These are phyloP conservation scores for Chlamydomonas eustigma DNA, from an alignment of 139 green algal genomes.

Conservation along the genomic window DNA sequence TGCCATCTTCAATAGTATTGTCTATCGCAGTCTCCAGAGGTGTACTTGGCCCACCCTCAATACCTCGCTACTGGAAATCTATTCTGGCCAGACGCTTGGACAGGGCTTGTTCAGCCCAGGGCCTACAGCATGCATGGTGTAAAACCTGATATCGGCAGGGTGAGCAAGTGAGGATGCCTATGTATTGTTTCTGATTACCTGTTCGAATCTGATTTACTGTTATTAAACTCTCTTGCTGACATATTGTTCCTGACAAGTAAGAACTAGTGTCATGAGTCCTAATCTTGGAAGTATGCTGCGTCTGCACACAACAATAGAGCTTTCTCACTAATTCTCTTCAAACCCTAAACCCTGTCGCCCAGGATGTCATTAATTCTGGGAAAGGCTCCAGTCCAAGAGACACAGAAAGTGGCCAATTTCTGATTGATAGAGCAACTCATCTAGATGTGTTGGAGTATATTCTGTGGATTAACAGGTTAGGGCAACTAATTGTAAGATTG, in stretches of 20 bases:
- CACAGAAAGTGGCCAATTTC: conserved; percentile 47
- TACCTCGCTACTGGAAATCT: conserved; percentile 13
- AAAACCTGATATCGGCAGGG: no score
- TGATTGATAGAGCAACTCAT: conserved; percentile 45
- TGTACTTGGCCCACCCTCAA: background rate
- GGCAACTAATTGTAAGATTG: no score
- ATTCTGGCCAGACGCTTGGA: conserved; percentile 36
- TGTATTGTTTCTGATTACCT: no score
- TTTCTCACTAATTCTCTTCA: background rate
- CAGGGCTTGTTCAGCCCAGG: background rate
- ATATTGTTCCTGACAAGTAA: no score
- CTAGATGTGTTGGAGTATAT: conserved; percentile 43
- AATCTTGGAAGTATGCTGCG: no score
- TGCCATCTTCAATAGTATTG: no score
- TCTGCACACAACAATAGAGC: no score
- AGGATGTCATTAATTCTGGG: background rate
- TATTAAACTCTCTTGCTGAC: no score
- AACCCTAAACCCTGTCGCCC: background rate
- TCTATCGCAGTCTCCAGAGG: conserved; percentile 9
- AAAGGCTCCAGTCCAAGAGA: conserved; percentile 16
- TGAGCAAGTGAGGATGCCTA: no score
- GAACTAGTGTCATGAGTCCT: no score
- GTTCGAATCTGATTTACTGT: no score
- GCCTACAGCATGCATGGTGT: no score
- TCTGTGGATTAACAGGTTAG: conserved; percentile 40